A percentile compares a stretch with the other conserved stretches of the same genome.
Evolutionary conservation across 371 early-diverging fungal genomes (phyloP).

Genomic region (Actinomortierella ambigua): DNA sequence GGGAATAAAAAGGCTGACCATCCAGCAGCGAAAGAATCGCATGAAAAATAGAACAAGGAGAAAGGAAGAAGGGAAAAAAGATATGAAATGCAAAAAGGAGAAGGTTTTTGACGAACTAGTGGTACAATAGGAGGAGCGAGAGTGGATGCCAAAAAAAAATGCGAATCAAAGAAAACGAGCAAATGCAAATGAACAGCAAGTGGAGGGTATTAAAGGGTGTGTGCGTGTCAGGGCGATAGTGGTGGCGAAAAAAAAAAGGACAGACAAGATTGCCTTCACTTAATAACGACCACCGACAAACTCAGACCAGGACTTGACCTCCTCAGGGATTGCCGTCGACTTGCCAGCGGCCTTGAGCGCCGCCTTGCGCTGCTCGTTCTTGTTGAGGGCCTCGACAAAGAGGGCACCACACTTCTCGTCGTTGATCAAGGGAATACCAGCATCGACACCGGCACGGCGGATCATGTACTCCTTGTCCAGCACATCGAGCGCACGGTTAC

Average conservation of each 20-base stretch:
- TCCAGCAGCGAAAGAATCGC: neutral
- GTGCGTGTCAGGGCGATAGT: neutral
- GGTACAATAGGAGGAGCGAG: no score
- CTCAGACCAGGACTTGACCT: constrained; percentile 70
- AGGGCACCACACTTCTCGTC: constrained; percentile 81
- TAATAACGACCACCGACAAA: constrained; percentile 56
- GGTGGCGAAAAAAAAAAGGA: neutral
- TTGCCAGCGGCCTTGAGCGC: constrained; percentile 25
- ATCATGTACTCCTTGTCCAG: constrained; percentile 74
- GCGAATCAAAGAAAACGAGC: no score
- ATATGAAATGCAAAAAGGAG: neutral
- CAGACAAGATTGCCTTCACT: neutral
- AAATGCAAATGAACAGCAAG: neutral
- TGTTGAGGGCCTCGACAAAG: constrained; percentile 78
- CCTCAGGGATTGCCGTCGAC: constrained; percentile 50
- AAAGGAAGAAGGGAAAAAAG: constrained; percentile 1
- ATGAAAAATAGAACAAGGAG: neutral
- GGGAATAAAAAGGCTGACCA: neutral
- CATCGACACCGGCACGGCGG: constrained; percentile 87
- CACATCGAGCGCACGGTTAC: constrained; percentile 67
- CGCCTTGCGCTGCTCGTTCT: constrained; percentile 48
- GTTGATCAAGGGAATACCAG: constrained; percentile 87
- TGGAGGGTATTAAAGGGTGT: neutral
- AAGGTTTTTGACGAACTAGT: constrained; percentile 22
- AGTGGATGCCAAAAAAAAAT: no score